Conservation (phyloP, 2,329 filamentous ascomycete genomes). For the Pestalotiopsis sp. region DNA sequence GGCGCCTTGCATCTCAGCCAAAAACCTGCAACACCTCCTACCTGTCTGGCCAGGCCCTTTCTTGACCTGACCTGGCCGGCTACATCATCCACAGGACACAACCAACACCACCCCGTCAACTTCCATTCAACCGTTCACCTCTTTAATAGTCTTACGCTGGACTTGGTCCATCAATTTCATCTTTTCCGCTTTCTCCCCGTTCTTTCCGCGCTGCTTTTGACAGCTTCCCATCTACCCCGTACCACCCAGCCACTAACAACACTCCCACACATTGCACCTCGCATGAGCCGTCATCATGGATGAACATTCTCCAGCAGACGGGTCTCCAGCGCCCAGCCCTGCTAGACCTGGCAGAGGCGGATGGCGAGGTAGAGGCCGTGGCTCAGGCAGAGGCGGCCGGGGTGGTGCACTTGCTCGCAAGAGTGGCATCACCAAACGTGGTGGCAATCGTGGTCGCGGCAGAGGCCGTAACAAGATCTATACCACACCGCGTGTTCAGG, state of each 20-base stretch:
- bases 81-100: conserved; percentile 10
- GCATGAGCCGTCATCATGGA: conserved; percentile 32
- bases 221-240: not conserved
- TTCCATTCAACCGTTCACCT: not conserved
- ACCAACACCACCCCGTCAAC: conserved; percentile 10
- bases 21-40: conserved; percentile 11
- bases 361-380: conserved; percentile 25
- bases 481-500: conserved; percentile 56
- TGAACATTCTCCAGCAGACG: conserved; percentile 25
- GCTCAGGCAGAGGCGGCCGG: conserved; percentile 15
- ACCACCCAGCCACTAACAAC: conserved; percentile 13
- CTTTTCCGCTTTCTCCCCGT: not conserved
- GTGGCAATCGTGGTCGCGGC: conserved; percentile 36
- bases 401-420: conserved; percentile 30
- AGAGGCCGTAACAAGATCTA: conserved; percentile 58
- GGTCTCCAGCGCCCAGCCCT: conserved; percentile 34
- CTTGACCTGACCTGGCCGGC: conserved; percentile 14
- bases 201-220: not conserved
- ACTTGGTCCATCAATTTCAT: not conserved
- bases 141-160: not conserved
- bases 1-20: not conserved
- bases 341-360: conserved; percentile 31
- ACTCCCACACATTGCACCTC: conserved; percentile 16
- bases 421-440: conserved; percentile 22
- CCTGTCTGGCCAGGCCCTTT: not conserved